Evolutionary conservation across 257 asterid genomes (phyloP), one percentile per base, ranked within the genome.

Genomic region (Solanum rostratum): DNA sequence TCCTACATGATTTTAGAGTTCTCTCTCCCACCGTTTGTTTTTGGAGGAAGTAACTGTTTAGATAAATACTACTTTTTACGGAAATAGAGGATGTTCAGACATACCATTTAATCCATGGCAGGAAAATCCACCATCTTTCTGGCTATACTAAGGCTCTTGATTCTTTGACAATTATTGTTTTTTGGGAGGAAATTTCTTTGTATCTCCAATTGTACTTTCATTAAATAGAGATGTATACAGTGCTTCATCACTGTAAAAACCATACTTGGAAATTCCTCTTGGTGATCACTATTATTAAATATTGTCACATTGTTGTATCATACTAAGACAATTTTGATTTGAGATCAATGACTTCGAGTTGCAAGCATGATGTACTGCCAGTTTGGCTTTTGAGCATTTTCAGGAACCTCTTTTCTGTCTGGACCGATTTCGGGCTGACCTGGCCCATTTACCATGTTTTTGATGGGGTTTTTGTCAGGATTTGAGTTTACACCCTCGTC

Each of bases 281-380:
- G 71, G 89, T 89, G n/a, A 91, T 93, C 91, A 90, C 92, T 82
- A 95, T 93, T 82, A 95, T 92, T 16, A 94, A 94, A 88, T 92
- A 93, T 88, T 96, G 94, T 24, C 93, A 90, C 62, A 87, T 94
- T 66, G 30, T 46, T 65, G 84, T 82, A 85, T 92, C 97, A 14
- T 41, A 45, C 81, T 68, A 22, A 84, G 93, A 91, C 45, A 86
- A 90, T 83, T n/a, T 66, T 2, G 69, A 69, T 14, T 92, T 86
- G 87, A 94, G 91, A 87, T 86, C 91, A 86, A 83, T 91, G 84
- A 87, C 70, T n/a, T 57, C 24, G 8, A 74, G 59, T 73, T 45
- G 81, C 91, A 93, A 12, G 96, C 93, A 74, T 71, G 65, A 13
- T 88, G 89, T 1, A 84, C 50, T 13, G 83, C 24, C 14, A 46